These are phyloP conservation scores for Quercus wislizeni DNA, from an alignment of 306 rosid species.

Conservation along the genomic window DNA sequence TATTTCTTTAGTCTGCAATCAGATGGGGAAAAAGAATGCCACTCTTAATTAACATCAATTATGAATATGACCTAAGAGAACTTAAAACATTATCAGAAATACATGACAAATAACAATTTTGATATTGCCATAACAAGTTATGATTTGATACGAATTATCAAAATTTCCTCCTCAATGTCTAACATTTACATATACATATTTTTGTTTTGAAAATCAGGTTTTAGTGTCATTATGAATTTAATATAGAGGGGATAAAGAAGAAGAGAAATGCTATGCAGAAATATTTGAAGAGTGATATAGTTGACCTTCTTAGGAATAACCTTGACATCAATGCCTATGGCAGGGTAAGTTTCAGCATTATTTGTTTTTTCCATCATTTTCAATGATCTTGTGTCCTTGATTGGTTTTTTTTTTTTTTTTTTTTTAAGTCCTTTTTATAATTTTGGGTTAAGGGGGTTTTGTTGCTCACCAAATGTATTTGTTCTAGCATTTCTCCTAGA, in stretches of 20 bases:
- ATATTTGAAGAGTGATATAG: too few relatives aligned
- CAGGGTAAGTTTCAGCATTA: too few relatives aligned
- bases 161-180: neutral
- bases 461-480: too few relatives aligned
- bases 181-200: neutral
- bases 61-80: neutral
- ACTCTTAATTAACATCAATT: neutral
- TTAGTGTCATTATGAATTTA: neutral
- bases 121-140: neutral
- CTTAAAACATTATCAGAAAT: neutral
- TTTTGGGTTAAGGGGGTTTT: too few relatives aligned
- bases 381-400: too few relatives aligned
- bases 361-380: too few relatives aligned
- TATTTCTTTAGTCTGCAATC: neutral
- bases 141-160: neutral
- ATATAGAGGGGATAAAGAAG: neutral
- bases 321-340: too few relatives aligned
- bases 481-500: too few relatives aligned
- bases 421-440: too few relatives aligned
- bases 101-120: neutral
- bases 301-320: too few relatives aligned
- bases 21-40: neutral
- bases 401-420: too few relatives aligned
- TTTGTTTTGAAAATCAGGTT: neutral
- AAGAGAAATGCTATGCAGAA: too few relatives aligned